A percentile compares a stretch with the other conserved stretches of the same genome.
Evolutionary conservation across 2,329 filamentous ascomycete species (phyloP).

Genomic region (Fonsecaea nubica): DNA sequence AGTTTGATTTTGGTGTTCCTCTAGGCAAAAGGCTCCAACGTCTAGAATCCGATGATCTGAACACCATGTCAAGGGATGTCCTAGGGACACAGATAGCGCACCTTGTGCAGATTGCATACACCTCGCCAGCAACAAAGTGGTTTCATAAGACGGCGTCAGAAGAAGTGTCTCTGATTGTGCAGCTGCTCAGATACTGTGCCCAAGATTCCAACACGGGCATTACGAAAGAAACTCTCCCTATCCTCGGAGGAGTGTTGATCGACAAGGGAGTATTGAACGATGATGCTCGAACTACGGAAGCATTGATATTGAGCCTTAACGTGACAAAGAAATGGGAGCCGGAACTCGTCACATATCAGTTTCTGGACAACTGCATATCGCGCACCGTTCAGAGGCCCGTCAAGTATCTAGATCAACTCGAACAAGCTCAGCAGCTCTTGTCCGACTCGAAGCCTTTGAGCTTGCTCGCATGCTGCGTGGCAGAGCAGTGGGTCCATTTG

Average conservation of each 20-base stretch:
- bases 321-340: conserved; percentile 44
- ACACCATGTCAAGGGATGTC: conserved; percentile 61
- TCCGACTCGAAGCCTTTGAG: conserved; percentile 42
- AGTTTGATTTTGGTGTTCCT: conserved; percentile 83
- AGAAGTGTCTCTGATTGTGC: conserved; percentile 50
- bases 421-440: conserved; percentile 46
- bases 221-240: conserved; percentile 18
- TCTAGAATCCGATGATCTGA: conserved; percentile 57
- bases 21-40: conserved; percentile 72
- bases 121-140: conserved; percentile 87
- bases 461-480: conserved; percentile 71
- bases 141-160: conserved; percentile 71
- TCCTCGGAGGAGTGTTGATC: conserved; percentile 18
- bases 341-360: conserved; percentile 64
- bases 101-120: conserved; percentile 77
- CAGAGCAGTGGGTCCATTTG: conserved; percentile 79
- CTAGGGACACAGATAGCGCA: conserved; percentile 78
- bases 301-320: conserved; percentile 49
- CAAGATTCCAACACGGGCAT: conserved; percentile 28
- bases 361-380: conserved; percentile 82
- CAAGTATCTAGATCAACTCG: conserved; percentile 71
- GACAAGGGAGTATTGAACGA: conserved; percentile 46
- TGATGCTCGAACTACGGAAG: conserved; percentile 45
- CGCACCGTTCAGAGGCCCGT: conserved; percentile 78
- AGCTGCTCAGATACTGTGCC: conserved; percentile 50